These are phyloP conservation scores for Aureobasidium subglaciale DNA, from an alignment of 2,329 filamentous ascomycete genomes.

Conservation along the genomic window DNA sequence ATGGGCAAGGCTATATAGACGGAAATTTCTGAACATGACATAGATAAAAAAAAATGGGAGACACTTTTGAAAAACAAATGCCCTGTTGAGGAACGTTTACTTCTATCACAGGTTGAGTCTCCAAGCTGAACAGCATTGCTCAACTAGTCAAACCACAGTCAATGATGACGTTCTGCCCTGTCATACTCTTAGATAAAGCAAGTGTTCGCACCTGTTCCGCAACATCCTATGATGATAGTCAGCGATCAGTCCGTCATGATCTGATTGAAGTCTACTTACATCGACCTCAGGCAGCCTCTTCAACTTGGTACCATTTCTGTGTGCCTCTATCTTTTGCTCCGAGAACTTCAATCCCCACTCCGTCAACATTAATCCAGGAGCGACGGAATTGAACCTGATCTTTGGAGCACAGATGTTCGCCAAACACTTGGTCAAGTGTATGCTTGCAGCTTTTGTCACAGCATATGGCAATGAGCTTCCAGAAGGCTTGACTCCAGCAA, in stretches of 20 bases:
- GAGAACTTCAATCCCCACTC: conserved; percentile 45
- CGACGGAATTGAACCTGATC: conserved; percentile 54
- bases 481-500: conserved; percentile 57
- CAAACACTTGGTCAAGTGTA: conserved; percentile 51
- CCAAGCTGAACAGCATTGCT: background rate
- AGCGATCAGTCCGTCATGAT: background rate
- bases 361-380: conserved; percentile 43
- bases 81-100: too few species aligned
- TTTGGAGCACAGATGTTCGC: conserved; percentile 48
- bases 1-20: conserved; percentile 1
- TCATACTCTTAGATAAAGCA: conserved; percentile 43
- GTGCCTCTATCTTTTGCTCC: conserved; percentile 37
- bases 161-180: conserved; percentile 47
- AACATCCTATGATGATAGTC: conserved; percentile 37
- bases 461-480: conserved; percentile 50
- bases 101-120: too few species aligned
- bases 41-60: too few species aligned
- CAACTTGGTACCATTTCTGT: conserved; percentile 22
- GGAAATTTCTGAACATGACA: too few species aligned
- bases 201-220: conserved; percentile 48
- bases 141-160: conserved; percentile 35
- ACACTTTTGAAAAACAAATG: too few species aligned
- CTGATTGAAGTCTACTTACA: conserved; percentile 23
- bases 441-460: conserved; percentile 32
- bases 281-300: conserved; percentile 33